Base-by-base conservation (phyloP, 805 yeast species). In the Pichia scutulata region DNA sequence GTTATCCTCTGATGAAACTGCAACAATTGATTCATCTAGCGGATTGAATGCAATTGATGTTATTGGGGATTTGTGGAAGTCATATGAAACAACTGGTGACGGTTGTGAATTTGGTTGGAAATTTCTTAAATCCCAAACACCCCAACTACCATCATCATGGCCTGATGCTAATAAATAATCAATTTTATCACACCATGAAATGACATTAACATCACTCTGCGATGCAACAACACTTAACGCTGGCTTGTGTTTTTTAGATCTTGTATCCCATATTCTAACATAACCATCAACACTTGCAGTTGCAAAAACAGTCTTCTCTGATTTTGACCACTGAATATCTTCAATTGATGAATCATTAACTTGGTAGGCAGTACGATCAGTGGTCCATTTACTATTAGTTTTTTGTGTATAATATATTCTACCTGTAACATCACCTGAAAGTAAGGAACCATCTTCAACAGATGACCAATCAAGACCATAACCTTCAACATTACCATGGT, bases 391-490 rank as follows among this genome's bases (percentile, higher is more conserved):
- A 30, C 84, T 75, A 5, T 86, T 76, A 42, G 87, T 86, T 65
- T 96, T 79, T 48, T 79, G 75, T 8, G 98, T 89, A 49, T 84
- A 71, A 67, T 77, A 86, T 40, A 92, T 78, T 61, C 92, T 75
- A 47, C 99, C 99, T 21, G 85, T 71, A 56, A 87, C 73, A 66
- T 93, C 99, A 60, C 99, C 99, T 4, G 95, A 79, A 51, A 93
- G 73, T 54, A 93, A 71, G 1, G 89, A 76, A 22, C 98, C 98
- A 3, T 88, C 79, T 53, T 82, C 78, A 55, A 85, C 70, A 41
- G 97, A 96, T 1, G 96, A 87, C 99, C 99, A 93, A 68, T 92
- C 99, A 43, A 93, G 67, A 16, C 97, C 99, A 62, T 89, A 93
- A 36, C 99, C 98, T 71, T 93, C 99, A n/a, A 87, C 95, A 57